Conservation (phyloP, 768 basidiomycete genomes). For the Leccinum fibrillosum region DNA sequence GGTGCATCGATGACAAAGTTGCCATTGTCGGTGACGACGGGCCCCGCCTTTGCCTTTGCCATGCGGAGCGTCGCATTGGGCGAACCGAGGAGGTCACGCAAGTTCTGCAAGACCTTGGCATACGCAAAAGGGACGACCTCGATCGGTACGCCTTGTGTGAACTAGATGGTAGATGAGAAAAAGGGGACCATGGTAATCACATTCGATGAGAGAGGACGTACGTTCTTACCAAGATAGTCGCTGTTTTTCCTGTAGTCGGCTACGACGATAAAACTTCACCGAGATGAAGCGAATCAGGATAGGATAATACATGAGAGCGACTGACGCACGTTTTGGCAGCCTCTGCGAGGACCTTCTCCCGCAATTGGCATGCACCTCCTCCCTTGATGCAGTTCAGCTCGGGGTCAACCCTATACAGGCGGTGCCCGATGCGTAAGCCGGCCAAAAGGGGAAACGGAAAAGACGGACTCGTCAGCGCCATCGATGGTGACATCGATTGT, state of each 20-base stretch:
- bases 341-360: constrained; percentile 97
- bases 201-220: constrained; percentile 37
- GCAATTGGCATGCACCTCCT: constrained; percentile 92
- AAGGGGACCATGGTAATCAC: neutral
- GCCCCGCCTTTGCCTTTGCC: constrained; percentile 92
- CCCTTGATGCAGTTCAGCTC: constrained; percentile 94
- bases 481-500: constrained; percentile 95
- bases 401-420: constrained; percentile 66
- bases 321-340: constrained; percentile 74
- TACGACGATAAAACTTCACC: constrained; percentile 69
- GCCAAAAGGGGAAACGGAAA: neutral
- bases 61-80: constrained; percentile 81
- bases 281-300: constrained; percentile 47
- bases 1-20: constrained; percentile 98
- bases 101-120: constrained; percentile 74
- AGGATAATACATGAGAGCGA: neutral
- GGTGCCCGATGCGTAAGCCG: neutral
- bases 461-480: constrained; percentile 89
- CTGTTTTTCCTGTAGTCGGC: constrained; percentile 97
- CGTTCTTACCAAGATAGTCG: constrained; percentile 73
- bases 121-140: constrained; percentile 98
- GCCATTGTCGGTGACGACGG: constrained; percentile 95
- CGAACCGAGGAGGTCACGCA: constrained; percentile 58
- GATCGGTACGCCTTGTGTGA: constrained; percentile 84
- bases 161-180: constrained; percentile 42